Conservation (phyloP, 2,329 filamentous ascomycete genomes). For the Fusarium nanum region DNA sequence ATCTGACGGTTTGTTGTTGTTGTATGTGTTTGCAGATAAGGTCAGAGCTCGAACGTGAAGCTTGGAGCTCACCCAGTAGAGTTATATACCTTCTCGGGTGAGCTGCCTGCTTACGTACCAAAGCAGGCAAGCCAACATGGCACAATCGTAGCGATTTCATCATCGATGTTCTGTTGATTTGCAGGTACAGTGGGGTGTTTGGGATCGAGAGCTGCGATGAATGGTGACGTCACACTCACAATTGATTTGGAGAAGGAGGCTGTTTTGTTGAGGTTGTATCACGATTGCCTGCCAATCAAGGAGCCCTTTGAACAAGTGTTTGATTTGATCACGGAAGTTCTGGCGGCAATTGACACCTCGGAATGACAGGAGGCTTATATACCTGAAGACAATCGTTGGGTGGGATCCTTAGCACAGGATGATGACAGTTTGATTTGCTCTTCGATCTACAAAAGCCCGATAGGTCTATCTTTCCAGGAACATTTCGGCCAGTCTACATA, state of each 20-base stretch:
- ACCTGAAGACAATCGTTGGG: not conserved
- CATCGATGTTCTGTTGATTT: conserved; percentile 40
- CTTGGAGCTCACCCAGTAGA: conserved; percentile 9
- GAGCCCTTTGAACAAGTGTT: not conserved
- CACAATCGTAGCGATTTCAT: conserved; percentile 46
- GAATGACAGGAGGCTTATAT: not conserved
- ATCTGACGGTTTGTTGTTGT: conserved; percentile 9
- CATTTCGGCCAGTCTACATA: not conserved
- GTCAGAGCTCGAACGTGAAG: conserved; percentile 6
- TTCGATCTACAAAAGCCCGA: not conserved
- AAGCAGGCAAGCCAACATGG: conserved; percentile 31
- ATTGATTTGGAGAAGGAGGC: conserved; percentile 11
- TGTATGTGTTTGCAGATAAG: conserved; percentile 26
- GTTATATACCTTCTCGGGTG: conserved; percentile 35
- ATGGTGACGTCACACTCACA: conserved; percentile 36
- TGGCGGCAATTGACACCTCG: not conserved
- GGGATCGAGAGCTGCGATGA: conserved; percentile 26
- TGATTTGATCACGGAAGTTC: not conserved
- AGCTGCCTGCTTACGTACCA: conserved; percentile 27
- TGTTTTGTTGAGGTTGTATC: conserved; percentile 18
- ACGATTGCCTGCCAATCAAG: conserved; percentile 19
- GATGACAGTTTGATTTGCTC: conserved; percentile 3
- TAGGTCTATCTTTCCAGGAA: not conserved
- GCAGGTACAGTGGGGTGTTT: conserved; percentile 21
- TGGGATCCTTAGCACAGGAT: not conserved